Percentiles rank a stretch among this genome's conserved stretches.
Conservation (phyloP, 495 filamentous ascomycete genomes). For the Paragyromitra xinjiangensis region DNA sequence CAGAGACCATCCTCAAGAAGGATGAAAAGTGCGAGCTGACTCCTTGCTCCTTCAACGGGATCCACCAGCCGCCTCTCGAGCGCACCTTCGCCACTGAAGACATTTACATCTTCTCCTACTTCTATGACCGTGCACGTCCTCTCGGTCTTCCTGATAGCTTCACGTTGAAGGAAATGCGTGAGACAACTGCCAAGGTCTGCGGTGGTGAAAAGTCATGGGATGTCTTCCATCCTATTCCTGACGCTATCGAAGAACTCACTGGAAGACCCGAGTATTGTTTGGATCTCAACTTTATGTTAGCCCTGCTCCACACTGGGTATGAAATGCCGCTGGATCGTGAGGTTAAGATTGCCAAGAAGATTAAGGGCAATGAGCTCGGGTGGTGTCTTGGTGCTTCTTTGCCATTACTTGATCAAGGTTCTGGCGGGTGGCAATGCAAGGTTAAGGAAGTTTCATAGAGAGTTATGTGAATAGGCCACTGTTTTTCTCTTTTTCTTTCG, state of each 20-base stretch:
- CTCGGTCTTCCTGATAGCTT: constrained; percentile 97
- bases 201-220: constrained; percentile 79
- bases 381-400: constrained; percentile 97
- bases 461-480: constrained; percentile 48
- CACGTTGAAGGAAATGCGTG: constrained; percentile 83
- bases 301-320: constrained; percentile 91
- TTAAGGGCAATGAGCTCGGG: constrained; percentile 93
- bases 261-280: constrained; percentile 89
- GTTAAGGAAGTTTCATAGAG: constrained; percentile 69
- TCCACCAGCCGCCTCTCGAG: constrained; percentile 89
- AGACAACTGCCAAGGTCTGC: constrained; percentile 85
- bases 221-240: constrained; percentile 75
- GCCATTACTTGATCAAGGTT: constrained; percentile 74
- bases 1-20: constrained; percentile 91
- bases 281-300: constrained; percentile 94
- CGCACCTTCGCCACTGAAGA: constrained; percentile 94
- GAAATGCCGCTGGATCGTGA: constrained; percentile 97
- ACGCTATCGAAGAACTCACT: constrained; percentile 75
- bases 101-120: constrained; percentile 96
- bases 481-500: constrained; percentile 37
- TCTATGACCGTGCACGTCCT: constrained; percentile 89
- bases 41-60: constrained; percentile 96
- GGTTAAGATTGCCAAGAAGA: constrained; percentile 98
- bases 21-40: constrained; percentile 80
- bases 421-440: constrained; percentile 76